These are phyloP conservation scores for Monosporascus sp. DNA, from an alignment of 2,329 filamentous ascomycete species.

Conservation along the genomic window DNA sequence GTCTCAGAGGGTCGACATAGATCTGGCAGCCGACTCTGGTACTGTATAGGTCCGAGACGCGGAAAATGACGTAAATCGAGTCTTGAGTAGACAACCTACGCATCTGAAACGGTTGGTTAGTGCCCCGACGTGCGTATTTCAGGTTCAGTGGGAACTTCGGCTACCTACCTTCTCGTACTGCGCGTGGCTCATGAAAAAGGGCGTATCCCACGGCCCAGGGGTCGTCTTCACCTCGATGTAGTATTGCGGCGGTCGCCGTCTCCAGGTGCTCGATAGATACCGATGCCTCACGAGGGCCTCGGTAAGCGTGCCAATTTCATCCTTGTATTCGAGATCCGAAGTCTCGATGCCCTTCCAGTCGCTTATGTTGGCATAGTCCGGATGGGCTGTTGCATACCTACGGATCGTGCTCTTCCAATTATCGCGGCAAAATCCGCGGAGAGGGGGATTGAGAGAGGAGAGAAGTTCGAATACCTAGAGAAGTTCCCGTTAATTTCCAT, in stretches of 20 bases:
- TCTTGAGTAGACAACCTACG: not conserved
- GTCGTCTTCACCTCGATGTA: slow-evolving; percentile 49
- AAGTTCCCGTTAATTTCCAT: not conserved
- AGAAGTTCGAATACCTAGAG: slow-evolving; percentile 38
- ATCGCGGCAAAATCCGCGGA: slow-evolving; percentile 28
- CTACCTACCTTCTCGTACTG: slow-evolving; percentile 37
- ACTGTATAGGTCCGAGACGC: slow-evolving; percentile 12
- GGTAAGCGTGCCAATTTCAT: slow-evolving; percentile 29
- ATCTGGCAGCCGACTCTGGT: slow-evolving; percentile 7
- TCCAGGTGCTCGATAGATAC: slow-evolving; percentile 26
- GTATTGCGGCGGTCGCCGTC: slow-evolving; percentile 29
- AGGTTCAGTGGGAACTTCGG: not conserved
- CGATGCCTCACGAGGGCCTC: slow-evolving; percentile 26
- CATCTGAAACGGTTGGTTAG: not conserved
- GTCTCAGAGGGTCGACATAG: slow-evolving; percentile 10
- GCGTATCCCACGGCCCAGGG: slow-evolving; percentile 26
- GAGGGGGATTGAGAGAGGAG: slow-evolving; percentile 15
- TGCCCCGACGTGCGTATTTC: not conserved
- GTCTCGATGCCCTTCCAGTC: slow-evolving; percentile 38
- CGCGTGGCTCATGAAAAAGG: slow-evolving; percentile 41
- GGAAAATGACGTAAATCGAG: slow-evolving; percentile 14
- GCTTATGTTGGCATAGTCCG: slow-evolving; percentile 33
- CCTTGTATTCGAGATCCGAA: slow-evolving; percentile 40
- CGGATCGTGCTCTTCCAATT: slow-evolving; percentile 48
- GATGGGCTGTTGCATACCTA: slow-evolving; percentile 30